Percentiles rank a stretch among this genome's conserved stretches.
Evolutionary conservation across 768 basidiomycete genomes (phyloP).

Genomic region (Kwoniella europaea): DNA sequence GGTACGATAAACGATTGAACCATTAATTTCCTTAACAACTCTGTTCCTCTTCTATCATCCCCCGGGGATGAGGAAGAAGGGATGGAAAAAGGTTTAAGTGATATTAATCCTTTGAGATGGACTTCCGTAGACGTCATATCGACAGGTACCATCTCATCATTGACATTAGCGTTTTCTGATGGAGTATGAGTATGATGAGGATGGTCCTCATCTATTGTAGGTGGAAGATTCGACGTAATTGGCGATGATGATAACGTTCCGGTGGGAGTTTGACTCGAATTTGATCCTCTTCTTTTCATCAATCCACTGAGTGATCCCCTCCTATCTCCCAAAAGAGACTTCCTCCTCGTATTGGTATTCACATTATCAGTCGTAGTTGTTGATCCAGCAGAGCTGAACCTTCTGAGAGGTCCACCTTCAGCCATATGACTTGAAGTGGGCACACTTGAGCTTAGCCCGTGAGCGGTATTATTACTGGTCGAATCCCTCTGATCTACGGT

Average conservation of each 20-base stretch:
- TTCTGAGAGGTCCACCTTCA: slow-evolving; percentile 9
- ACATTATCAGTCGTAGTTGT: background rate
- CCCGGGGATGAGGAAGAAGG: background rate
- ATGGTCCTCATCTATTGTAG: slow-evolving; percentile 6
- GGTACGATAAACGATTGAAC: slow-evolving; percentile 44
- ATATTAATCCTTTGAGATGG: slow-evolving; percentile 38
- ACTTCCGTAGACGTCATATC: slow-evolving; percentile 39
- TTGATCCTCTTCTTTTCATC: background rate
- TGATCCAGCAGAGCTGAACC: slow-evolving; percentile 17
- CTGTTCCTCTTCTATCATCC: slow-evolving; percentile 1
- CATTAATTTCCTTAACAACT: slow-evolving; percentile 20
- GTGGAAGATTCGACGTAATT: background rate
- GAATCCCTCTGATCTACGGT: background rate
- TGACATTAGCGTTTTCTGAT: background rate
- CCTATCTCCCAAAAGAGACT: slow-evolving; percentile 7
- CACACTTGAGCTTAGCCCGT: slow-evolving; percentile 7
- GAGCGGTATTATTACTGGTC: background rate
- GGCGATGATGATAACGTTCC: background rate
- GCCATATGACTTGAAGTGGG: background rate
- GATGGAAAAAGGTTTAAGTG: slow-evolving; percentile 11
- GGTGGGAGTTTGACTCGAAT: slow-evolving; percentile 2
- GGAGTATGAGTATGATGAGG: too few species aligned
- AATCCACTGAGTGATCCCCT: slow-evolving; percentile 14
- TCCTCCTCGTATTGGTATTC: background rate
- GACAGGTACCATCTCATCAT: slow-evolving; percentile 1